Base-by-base conservation (phyloP, 805 yeast genomes). In the Schizosaccharomyces cryophilus region DNA sequence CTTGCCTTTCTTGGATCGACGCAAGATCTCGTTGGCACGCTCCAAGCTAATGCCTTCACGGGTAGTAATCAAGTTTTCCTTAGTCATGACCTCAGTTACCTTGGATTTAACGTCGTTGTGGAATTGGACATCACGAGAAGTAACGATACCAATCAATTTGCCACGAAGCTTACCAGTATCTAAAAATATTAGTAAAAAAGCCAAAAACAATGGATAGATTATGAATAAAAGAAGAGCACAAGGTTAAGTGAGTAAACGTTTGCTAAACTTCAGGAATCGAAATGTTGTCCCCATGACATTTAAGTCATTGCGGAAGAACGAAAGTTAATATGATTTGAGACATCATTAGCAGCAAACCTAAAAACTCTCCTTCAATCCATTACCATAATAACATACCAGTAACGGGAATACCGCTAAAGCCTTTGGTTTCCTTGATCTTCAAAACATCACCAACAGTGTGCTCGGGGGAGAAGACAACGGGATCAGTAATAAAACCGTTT, bases 351-450 rank as follows among this genome's bases (percentile, higher is more conserved):
- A 45, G 51, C 51, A 21, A 45, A 45, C 3, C 51, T 15, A 3
- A 9, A n/a, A 13, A 17, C 21, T 45, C 26, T 30, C 13, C 21
- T 35, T 11, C 38, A n/a, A 9, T 3, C 29, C 45, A 17, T 56
- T 56, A 6, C 35, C 26, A 15, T 56, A 64, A 58, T 35, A 56
- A 88, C 98, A 78, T 86, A 93, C 97, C 96, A 74, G 98, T 93
- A 72, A 93, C 95, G 67, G 98, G 98, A 85, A 88, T 93, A 62
- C 96, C 94, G 66, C 96, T 87, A 74, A 90, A 93, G 63, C 98
- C 98, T 64, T 83, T 80, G 65, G 76, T 68, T 66, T 75, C 75
- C 73, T 84, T 83, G 78, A 88, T 78, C 51, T 71, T 72, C 74
- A 80, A 84, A 65, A 87, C 85, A 71, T 89, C 86, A 64, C 82